Evolutionary conservation across 2,329 filamentous ascomycete species (phyloP), one percentile per base, ranked within the genome.

Genomic region (Fusarium tanahbumbuense): DNA sequence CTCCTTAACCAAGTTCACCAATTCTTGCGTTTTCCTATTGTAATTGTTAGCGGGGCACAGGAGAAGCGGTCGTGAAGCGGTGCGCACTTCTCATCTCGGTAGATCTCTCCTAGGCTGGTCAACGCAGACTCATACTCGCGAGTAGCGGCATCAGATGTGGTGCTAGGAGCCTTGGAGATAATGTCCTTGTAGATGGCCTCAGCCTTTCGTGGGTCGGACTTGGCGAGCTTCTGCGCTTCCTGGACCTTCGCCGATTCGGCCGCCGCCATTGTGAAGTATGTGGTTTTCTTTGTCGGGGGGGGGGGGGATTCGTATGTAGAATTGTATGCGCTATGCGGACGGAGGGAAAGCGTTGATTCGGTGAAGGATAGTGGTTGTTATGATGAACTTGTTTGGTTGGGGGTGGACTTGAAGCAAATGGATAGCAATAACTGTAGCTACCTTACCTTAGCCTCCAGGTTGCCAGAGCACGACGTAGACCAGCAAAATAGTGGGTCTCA

Each of bases 91-190:
- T 93, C 89, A 82, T 98, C 94, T 74, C 94, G 89, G 82, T 98
- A 98, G 73, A 98, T 87, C 87, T 97, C 92, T 76, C 96, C 96
- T 78, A 99, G 84, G 72, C 91, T 93, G 77, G 98, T 88, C 79
- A 99, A 83, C 27, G 96, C 94, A 73, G 87, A 87, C 85, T 99
- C 96, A 77, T 98, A 99, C 81, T 97, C 93, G 81, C 92, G 91
- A 73, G 95, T 90, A 64, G 94, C 93, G 40, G 91, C 89, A 81
- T 99, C 96, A 67, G 88, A 90, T 64, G 90, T 96, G 64, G 92
- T 89, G 55, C 93, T 92, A 23, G 94, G 94, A 40, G 93, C 90
- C 82, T 93, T 91, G 56, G 93, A 91, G 73, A 98, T 89, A 78
- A 98, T 92, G 60, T 96, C 91, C 82, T 95, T 93, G 87, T 95